A percentile compares a stretch with the other conserved stretches of the same genome.
Conservation (phyloP, 768 basidiomycete genomes). For the Auricularia cornea region DNA sequence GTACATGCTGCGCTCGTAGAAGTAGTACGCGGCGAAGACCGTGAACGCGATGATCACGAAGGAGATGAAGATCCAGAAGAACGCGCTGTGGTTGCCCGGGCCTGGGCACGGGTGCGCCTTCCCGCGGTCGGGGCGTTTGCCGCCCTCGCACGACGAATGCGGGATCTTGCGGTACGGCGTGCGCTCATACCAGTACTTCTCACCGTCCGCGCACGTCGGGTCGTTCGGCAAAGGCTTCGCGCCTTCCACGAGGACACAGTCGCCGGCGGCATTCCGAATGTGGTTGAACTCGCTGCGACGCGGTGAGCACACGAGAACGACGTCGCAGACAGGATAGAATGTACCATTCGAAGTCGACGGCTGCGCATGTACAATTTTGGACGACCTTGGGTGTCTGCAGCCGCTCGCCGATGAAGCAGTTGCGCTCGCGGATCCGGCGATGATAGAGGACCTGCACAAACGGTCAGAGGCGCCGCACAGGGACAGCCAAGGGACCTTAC, state of each 20-base stretch:
- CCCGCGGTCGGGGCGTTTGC: constrained; percentile 71
- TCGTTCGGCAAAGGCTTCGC: constrained; percentile 56
- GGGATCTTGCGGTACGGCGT: constrained; percentile 88
- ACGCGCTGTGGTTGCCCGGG: constrained; percentile 54
- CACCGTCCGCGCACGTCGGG: constrained; percentile 48
- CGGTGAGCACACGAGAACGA: neutral
- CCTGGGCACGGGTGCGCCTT: constrained; percentile 72
- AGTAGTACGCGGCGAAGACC: constrained; percentile 70
- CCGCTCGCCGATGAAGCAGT: constrained; percentile 77
- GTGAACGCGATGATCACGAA: constrained; percentile 72
- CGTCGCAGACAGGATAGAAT: constrained; percentile 17
- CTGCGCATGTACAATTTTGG: constrained; percentile 63
- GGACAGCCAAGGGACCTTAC: constrained; percentile 28
- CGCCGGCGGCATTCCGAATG: constrained; percentile 52
- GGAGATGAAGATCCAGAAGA: constrained; percentile 82
- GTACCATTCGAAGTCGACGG: constrained; percentile 90
- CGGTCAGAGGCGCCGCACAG: neutral
- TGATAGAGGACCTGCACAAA: constrained; percentile 75
- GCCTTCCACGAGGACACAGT: constrained; percentile 73
- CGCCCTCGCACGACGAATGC: constrained; percentile 80
- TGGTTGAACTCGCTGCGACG: constrained; percentile 83
- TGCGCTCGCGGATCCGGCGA: constrained; percentile 67
- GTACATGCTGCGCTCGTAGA: constrained; percentile 64
- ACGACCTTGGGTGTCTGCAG: constrained; percentile 45
- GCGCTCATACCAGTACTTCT: constrained; percentile 88